Evolutionary conservation across 2,329 filamentous ascomycete species (phyloP).

Genomic region (Tolypocladium album): DNA sequence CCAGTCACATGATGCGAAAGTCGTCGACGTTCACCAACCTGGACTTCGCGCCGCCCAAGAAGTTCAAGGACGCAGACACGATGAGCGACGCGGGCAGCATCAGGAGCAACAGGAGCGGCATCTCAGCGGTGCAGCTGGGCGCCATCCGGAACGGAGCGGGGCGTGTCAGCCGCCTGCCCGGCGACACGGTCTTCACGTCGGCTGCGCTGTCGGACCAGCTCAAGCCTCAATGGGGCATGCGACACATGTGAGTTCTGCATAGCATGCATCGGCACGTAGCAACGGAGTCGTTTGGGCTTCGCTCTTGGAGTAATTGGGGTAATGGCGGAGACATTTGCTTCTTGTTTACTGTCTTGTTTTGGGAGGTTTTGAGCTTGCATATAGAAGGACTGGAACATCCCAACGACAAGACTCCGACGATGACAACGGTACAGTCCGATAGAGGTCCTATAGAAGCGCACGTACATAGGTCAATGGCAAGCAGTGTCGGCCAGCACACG

Average conservation of each 20-base stretch:
- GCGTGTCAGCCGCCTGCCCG: slow-evolving; percentile 74
- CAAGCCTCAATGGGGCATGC: slow-evolving; percentile 50
- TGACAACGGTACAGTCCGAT: background rate
- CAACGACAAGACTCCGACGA: background rate
- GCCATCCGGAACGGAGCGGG: slow-evolving; percentile 77
- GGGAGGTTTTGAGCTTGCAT: slow-evolving; percentile 1
- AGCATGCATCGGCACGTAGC: slow-evolving; percentile 1
- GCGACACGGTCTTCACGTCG: slow-evolving; percentile 68
- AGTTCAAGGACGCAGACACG: slow-evolving; percentile 52
- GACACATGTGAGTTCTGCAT: slow-evolving; percentile 14
- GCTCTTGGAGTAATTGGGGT: slow-evolving; percentile 3
- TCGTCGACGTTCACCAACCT: slow-evolving; percentile 68
- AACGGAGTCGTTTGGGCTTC: slow-evolving; percentile 1
- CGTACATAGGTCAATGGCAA: background rate
- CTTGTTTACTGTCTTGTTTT: background rate
- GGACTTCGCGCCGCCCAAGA: slow-evolving; percentile 71
- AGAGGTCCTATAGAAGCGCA: background rate
- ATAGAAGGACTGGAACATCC: background rate
- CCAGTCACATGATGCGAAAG: slow-evolving; percentile 61
- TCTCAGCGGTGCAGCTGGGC: slow-evolving; percentile 58
- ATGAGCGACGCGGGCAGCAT: slow-evolving; percentile 60
- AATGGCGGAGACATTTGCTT: background rate
- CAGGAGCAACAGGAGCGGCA: slow-evolving; percentile 55
- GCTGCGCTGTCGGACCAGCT: slow-evolving; percentile 52
- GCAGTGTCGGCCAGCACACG: background rate